These are phyloP conservation scores for Hypericum perforatum DNA, from an alignment of 345 rosid species.

Conservation along the genomic window DNA sequence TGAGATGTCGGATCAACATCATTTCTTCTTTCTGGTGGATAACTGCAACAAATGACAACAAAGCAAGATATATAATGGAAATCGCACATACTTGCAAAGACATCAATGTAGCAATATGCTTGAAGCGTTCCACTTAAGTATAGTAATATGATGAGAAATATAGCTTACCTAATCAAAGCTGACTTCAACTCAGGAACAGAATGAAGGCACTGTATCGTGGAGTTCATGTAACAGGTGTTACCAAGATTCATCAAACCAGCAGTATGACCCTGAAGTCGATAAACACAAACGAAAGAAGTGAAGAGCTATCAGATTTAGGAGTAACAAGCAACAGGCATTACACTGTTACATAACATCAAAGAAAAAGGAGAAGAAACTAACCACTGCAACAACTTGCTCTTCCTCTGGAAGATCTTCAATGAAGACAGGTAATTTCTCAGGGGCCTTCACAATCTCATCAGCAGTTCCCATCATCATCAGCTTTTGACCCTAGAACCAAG, in stretches of 20 bases:
- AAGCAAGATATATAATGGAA: constrained; percentile 6
- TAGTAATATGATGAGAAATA: neutral
- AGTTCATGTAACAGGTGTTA: constrained; percentile 99
- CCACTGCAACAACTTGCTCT: constrained; percentile 69
- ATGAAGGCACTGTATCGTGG: constrained; percentile 90
- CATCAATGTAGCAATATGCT: neutral
- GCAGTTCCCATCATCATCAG: constrained; percentile 99
- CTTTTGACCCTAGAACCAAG: constrained; percentile 59
- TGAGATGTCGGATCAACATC: constrained; percentile 93
- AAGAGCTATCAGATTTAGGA: constrained; percentile 1
- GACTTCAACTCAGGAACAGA: constrained; percentile 97
- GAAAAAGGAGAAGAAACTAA: constrained; percentile 15
- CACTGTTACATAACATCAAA: too few species aligned
- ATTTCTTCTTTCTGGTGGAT: constrained; percentile 57
- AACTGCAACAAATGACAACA: constrained; percentile 38
- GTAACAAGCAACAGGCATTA: too few species aligned
- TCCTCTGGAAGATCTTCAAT: constrained; percentile 97
- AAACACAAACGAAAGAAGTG: neutral
- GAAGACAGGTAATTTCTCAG: constrained; percentile 88
- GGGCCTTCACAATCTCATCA: constrained; percentile 89
- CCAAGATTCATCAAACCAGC: constrained; percentile 89
- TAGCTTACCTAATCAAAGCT: constrained; percentile 53
- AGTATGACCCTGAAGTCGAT: constrained; percentile 63
- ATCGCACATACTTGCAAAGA: constrained; percentile 2
- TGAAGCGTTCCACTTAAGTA: neutral